Evolutionary conservation across 2,329 filamentous ascomycete genomes (phyloP), one percentile per base, ranked within the genome.

Genomic region (Acrocalymma vagum): DNA sequence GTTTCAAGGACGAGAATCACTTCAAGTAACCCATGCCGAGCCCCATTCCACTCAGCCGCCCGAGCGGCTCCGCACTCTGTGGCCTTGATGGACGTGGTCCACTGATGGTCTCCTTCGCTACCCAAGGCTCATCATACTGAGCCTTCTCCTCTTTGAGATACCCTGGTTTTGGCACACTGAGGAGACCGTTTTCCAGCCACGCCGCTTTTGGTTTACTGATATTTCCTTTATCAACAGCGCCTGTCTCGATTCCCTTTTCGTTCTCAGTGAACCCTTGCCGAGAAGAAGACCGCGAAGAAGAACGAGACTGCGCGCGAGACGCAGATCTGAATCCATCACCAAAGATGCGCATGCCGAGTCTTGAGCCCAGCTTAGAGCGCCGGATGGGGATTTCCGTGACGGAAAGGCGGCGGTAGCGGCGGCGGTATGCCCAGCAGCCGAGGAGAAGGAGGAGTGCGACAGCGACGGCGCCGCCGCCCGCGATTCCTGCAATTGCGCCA

Each of bases 41-140:
- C 15, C 54, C 56, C 54, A 62, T 60, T 25, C 54, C 58, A 53
- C 54, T 60, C 39, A 60, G 38, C 28, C 58, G 39, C 11, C 54
- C 56, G 28, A 60, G 34, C 11, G 58, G 53, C 51, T 60, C 56
- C 39, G 55, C 58, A 47, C 53, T 56, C 4, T 11, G 27, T 27
- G 56, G 56, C 26, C 56, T 43, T 20, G 29, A 34, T 7, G 56
- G 58, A 11, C 40, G 48, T 13, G 51, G 53, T n/a, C n/a, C 45
- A 33, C 51, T 45, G 13, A 56, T 51, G 15, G 7, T 29, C 5
- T 11, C 37, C 31, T 45, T 49, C 21, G 26, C 40, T 29, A 42
- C 32, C 47, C 46, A 48, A 15, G 38, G 42, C 17, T 38, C 50
- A 11, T 39, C 33, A 24, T 29, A 22, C 9, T 34, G n/a, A 26